Conservation (phyloP, 2,329 filamentous ascomycete genomes). For the Cladorrhinum sp. region DNA sequence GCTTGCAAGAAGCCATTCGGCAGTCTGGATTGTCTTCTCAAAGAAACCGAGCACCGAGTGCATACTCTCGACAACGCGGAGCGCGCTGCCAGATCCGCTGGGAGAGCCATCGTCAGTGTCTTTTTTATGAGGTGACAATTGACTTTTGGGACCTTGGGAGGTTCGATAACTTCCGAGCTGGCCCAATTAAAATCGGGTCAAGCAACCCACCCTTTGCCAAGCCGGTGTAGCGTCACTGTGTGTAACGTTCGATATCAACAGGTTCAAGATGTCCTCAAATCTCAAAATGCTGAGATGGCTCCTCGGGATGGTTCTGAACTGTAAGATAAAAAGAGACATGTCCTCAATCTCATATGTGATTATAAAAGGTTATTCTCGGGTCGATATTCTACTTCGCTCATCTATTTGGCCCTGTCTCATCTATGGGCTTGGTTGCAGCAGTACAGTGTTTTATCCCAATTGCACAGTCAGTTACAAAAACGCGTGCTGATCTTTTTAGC, state of each 20-base stretch:
- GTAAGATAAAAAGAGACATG: too few relatives aligned
- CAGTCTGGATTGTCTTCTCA: constrained; percentile 25
- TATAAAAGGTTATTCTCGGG: too few relatives aligned
- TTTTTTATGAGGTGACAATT: neutral
- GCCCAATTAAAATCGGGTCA: constrained; percentile 7
- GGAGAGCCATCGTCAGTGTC: constrained; percentile 24
- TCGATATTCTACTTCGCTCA: too few relatives aligned
- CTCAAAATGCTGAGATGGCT: neutral
- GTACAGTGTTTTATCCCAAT: neutral
- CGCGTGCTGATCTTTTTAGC: neutral
- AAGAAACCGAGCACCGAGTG: constrained; percentile 38
- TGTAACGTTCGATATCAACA: neutral
- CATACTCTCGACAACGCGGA: constrained; percentile 40
- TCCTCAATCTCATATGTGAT: too few relatives aligned
- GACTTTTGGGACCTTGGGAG: neutral
- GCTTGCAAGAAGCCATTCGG: constrained; percentile 28
- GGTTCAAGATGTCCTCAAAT: neutral
- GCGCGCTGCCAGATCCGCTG: constrained; percentile 39
- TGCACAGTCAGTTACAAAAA: neutral
- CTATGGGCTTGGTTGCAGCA: neutral
- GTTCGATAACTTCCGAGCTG: constrained; percentile 12
- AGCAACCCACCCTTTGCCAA: neutral
- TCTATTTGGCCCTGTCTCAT: neutral
- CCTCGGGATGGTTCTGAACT: too few relatives aligned
- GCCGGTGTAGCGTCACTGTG: neutral